A percentile compares a stretch with the other conserved stretches of the same genome.
Evolutionary conservation across 352 stramenopile species (phyloP).

Genomic region (Phytophthora parvispora): DNA sequence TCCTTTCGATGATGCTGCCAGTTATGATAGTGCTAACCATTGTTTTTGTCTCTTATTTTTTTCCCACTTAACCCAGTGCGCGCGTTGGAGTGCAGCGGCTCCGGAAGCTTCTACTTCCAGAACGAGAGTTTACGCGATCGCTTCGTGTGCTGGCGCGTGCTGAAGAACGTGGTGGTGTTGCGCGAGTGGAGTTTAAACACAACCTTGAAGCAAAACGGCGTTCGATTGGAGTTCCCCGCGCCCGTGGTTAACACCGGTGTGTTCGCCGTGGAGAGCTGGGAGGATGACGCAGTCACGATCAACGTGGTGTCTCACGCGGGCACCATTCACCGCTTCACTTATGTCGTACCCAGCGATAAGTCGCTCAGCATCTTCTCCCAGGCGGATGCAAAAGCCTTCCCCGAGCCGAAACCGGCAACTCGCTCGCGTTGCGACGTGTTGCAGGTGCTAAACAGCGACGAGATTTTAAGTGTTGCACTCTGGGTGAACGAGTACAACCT

Average conservation of each 20-base stretch:
- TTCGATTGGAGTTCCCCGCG: slow-evolving; percentile 68
- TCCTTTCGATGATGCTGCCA: background rate
- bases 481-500: slow-evolving; percentile 88
- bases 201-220: slow-evolving; percentile 61
- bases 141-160: slow-evolving; percentile 79
- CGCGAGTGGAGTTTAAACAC: slow-evolving; percentile 81
- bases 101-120: slow-evolving; percentile 81
- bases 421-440: slow-evolving; percentile 54
- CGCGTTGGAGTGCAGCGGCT: slow-evolving; percentile 72
- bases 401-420: slow-evolving; percentile 47
- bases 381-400: slow-evolving; percentile 51
- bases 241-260: slow-evolving; percentile 69
- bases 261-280: slow-evolving; percentile 71
- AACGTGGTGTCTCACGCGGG: slow-evolving; percentile 77
- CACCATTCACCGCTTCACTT: slow-evolving; percentile 77
- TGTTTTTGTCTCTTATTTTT: too few species aligned
- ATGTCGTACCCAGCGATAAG: slow-evolving; percentile 40
- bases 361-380: slow-evolving; percentile 68
- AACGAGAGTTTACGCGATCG: slow-evolving; percentile 73
- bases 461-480: slow-evolving; percentile 70
- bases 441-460: slow-evolving; percentile 52
- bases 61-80: slow-evolving; percentile 43
- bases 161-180: slow-evolving; percentile 80
- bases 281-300: slow-evolving; percentile 60
- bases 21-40: slow-evolving; percentile 20